These are phyloP conservation scores for Excoecaria agallocha DNA, from an alignment of 345 rosid genomes.

Conservation along the genomic window DNA sequence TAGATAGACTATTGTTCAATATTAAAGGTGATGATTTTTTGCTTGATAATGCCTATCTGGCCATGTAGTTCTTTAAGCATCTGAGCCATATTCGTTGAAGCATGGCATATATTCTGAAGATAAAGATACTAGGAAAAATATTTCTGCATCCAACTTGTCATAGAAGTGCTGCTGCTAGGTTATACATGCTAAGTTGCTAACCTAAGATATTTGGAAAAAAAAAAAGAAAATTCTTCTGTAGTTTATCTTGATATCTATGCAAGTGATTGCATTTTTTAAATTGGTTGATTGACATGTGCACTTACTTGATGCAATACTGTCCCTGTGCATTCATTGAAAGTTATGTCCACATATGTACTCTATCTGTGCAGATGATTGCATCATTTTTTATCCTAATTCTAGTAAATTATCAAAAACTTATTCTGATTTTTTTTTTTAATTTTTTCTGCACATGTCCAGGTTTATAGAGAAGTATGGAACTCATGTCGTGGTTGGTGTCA, in stretches of 20 bases:
- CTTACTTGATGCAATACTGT: not conserved
- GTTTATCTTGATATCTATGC: too few relatives aligned
- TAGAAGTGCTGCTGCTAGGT: too few relatives aligned
- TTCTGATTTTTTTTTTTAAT: not conserved
- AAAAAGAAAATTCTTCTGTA: not conserved
- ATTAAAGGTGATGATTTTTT: not conserved
- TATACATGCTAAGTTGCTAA: too few relatives aligned
- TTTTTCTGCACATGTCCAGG: constrained; percentile 15
- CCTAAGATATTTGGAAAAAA: not conserved
- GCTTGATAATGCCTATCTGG: not conserved
- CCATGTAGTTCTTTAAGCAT: not conserved
- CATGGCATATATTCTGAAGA: not conserved
- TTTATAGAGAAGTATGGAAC: constrained; percentile 38
- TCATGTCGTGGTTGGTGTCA: constrained; percentile 29
- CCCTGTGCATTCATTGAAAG: not conserved
- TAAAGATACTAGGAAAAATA: not conserved
- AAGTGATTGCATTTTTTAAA: not conserved
- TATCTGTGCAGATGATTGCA: not conserved
- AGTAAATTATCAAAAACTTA: not conserved
- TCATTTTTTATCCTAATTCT: not conserved
- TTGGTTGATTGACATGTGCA: not conserved
- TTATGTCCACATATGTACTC: not conserved
- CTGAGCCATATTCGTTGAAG: not conserved
- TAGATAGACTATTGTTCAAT: not conserved
- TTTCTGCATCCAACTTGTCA: too few relatives aligned